Evolutionary conservation across 192 early-diverging fungal species (phyloP).

Genomic region (Coemansia sp.): DNA sequence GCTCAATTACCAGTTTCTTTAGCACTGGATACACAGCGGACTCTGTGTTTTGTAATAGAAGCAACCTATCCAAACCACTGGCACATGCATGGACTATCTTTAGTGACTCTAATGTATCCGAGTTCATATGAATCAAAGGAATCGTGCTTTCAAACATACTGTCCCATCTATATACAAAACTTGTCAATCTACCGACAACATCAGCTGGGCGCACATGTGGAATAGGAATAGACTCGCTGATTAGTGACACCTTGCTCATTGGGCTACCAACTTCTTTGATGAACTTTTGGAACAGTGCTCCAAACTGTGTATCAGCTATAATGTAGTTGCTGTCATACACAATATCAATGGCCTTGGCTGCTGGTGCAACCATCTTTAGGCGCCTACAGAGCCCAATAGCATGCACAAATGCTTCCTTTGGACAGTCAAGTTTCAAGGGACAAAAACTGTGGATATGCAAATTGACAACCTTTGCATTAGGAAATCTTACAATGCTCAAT

Average conservation of each 20-base stretch:
- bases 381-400: conserved; percentile 7
- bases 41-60: background rate
- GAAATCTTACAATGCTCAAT: conserved; percentile 1
- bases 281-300: conserved; percentile 9
- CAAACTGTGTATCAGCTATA: conserved; percentile 8
- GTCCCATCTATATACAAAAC: conserved; percentile 8
- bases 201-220: background rate
- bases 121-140: background rate
- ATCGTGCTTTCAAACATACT: background rate
- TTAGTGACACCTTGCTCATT: background rate
- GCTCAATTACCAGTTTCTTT: background rate
- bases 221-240: background rate
- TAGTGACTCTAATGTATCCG: background rate
- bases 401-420: conserved; percentile 12
- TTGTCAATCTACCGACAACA: background rate
- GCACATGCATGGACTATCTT: background rate
- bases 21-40: background rate
- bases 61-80: background rate
- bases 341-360: background rate
- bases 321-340: conserved; percentile 10
- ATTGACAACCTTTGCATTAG: background rate
- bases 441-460: conserved; percentile 5
- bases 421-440: conserved; percentile 1
- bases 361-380: background rate
- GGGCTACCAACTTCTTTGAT: background rate